Evolutionary conservation across 2,329 filamentous ascomycete species (phyloP).

Genomic region (Tolypocladium amazonense): DNA sequence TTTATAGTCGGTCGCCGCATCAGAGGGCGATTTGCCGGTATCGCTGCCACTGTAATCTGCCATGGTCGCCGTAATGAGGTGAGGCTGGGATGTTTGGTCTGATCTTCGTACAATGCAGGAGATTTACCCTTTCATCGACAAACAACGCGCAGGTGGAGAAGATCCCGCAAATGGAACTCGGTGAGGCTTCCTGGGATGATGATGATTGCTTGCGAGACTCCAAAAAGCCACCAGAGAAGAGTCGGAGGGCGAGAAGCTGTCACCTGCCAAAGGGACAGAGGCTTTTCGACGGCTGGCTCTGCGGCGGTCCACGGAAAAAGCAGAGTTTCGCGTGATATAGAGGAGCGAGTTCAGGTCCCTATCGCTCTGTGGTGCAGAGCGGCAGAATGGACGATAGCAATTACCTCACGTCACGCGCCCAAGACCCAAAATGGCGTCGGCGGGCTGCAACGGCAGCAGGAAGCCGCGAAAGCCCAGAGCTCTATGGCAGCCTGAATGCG

Average conservation of each 20-base stretch:
- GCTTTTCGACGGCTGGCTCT: background rate
- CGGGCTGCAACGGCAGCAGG: background rate
- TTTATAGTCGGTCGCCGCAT: background rate
- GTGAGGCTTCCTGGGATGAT: background rate
- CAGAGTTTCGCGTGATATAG: background rate
- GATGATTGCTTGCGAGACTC: conserved; percentile 1
- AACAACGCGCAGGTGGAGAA: background rate
- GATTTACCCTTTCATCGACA: background rate
- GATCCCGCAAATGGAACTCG: background rate
- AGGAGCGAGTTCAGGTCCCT: background rate
- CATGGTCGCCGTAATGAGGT: background rate
- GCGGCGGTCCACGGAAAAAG: background rate
- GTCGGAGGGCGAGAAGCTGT: background rate
- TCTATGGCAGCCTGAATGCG: background rate
- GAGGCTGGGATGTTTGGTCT: background rate
- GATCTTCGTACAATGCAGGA: background rate
- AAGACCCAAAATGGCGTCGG: background rate
- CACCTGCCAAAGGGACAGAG: background rate
- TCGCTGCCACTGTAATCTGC: background rate
- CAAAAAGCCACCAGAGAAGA: conserved; percentile 1
- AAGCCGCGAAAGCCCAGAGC: background rate
- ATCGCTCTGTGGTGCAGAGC: background rate
- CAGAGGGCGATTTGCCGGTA: background rate
- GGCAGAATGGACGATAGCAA: background rate
- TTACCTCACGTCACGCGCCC: background rate